Conservation (phyloP, 2,329 filamentous ascomycete species). For the Proliferodiscus dingleyae region DNA sequence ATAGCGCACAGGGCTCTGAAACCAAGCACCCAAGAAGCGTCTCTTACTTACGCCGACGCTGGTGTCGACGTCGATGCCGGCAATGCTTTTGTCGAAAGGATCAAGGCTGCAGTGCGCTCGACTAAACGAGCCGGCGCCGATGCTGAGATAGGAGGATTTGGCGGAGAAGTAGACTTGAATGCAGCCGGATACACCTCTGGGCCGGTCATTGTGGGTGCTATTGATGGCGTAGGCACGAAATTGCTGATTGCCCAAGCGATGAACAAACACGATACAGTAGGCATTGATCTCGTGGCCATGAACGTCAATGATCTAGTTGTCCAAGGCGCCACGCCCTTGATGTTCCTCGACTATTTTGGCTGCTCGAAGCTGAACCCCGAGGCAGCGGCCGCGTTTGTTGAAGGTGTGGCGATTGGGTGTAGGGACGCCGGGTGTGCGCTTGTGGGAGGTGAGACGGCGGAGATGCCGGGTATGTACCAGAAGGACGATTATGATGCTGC, state of each 20-base stretch:
- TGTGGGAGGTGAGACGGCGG: constrained; percentile 95
- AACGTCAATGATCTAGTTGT: constrained; percentile 98
- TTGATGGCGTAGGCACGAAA: constrained; percentile 95
- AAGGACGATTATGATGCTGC: constrained; percentile 89
- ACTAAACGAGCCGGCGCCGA: constrained; percentile 84
- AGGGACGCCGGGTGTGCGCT: constrained; percentile 79
- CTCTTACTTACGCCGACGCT: constrained; percentile 85
- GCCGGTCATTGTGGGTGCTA: constrained; percentile 85
- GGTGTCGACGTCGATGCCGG: constrained; percentile 94
- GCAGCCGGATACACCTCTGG: constrained; percentile 68
- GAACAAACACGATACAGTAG: constrained; percentile 87
- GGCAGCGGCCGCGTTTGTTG: constrained; percentile 78
- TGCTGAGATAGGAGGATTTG: constrained; percentile 92
- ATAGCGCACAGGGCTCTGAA: constrained; percentile 77
- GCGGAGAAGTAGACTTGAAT: constrained; percentile 76
- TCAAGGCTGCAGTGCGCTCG: constrained; percentile 83
- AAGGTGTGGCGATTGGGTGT: constrained; percentile 86
- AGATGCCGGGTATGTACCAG: constrained; percentile 91
- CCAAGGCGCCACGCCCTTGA: constrained; percentile 64
- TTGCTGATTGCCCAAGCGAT: constrained; percentile 91
- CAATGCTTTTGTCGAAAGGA: constrained; percentile 85
- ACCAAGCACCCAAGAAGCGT: constrained; percentile 38
- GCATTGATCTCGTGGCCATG: constrained; percentile 94
- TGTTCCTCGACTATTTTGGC: constrained; percentile 30
- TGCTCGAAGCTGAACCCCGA: constrained; percentile 81